Conservation (phyloP, 805 yeast genomes). For the Isabelozyma gotoi region DNA sequence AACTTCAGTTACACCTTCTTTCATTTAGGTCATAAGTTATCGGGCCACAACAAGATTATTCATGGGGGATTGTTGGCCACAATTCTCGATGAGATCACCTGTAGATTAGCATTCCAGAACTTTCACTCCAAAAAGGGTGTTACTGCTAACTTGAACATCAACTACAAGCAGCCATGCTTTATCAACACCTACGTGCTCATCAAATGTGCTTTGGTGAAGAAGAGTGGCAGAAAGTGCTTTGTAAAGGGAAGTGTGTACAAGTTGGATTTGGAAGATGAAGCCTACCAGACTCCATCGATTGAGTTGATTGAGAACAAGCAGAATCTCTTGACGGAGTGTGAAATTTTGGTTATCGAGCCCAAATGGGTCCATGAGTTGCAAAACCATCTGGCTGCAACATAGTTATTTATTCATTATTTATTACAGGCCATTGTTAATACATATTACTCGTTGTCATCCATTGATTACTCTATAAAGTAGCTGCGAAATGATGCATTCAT, state of each 20-base stretch:
- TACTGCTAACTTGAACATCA: constrained; percentile 44
- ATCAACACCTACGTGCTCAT: constrained; percentile 31
- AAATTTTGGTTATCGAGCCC: constrained; percentile 42
- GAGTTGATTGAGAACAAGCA: constrained; percentile 16
- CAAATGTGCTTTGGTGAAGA: constrained; percentile 30
- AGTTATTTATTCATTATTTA: neutral
- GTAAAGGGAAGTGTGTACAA: constrained; percentile 34
- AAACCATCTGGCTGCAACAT: constrained; percentile 1
- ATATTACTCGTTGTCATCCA: too few species aligned
- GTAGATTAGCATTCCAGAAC: constrained; percentile 43
- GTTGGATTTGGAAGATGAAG: constrained; percentile 17
- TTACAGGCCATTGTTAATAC: neutral
- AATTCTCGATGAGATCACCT: constrained; percentile 41
- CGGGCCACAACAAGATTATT: constrained; percentile 42
- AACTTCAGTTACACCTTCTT: constrained; percentile 38
- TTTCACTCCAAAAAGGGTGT: constrained; percentile 39
- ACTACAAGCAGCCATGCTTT: constrained; percentile 36
- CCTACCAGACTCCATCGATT: constrained; percentile 4
- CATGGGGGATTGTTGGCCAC: constrained; percentile 47
- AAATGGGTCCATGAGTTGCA: constrained; percentile 34
- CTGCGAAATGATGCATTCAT: too few species aligned
- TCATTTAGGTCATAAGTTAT: constrained; percentile 35
- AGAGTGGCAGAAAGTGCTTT: constrained; percentile 39
- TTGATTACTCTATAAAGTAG: constrained; percentile 1
- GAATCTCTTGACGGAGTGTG: constrained; percentile 34